phyloP scores from a whole-genome alignment of 106 monocot species.

The Acorus calamus region DNA sequence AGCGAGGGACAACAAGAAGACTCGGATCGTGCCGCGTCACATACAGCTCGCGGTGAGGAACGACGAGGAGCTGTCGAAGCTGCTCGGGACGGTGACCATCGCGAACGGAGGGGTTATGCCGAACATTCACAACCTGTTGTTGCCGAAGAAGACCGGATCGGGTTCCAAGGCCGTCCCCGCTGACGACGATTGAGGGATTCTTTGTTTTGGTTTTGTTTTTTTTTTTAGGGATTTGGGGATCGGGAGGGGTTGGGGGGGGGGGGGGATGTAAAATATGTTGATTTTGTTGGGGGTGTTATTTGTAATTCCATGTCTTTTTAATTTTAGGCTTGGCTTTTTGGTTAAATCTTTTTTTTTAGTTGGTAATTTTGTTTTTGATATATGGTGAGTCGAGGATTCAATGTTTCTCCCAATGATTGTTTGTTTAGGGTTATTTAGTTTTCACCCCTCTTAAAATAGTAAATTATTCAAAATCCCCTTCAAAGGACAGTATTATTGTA shows the following conservation, averaged over 20 bases:
- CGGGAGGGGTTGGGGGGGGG: neutral
- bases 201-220: neutral
- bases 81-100: constrained; percentile 53
- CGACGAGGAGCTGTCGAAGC: constrained; percentile 62
- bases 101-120: constrained; percentile 62
- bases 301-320: too few relatives aligned
- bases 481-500: too few relatives aligned
- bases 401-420: too few relatives aligned
- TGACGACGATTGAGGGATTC: constrained; percentile 17
- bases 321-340: too few relatives aligned
- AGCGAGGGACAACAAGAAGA: constrained; percentile 64
- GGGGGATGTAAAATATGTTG: too few relatives aligned
- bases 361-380: too few relatives aligned
- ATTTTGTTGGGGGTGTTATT: too few relatives aligned
- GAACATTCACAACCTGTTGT: constrained; percentile 56
- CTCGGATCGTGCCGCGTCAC: constrained; percentile 56
- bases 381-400: too few relatives aligned
- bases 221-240: neutral
- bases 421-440: too few relatives aligned
- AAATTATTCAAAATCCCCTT: too few relatives aligned
- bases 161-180: constrained; percentile 27
- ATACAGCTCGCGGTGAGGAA: constrained; percentile 62
- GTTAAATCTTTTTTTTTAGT: too few relatives aligned
- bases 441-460: too few relatives aligned
- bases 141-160: constrained; percentile 49